Evolutionary conservation across 2,329 filamentous ascomycete genomes (phyloP), one percentile per base, ranked within the genome.

Genomic region (Didymosphaeria variabile): DNA sequence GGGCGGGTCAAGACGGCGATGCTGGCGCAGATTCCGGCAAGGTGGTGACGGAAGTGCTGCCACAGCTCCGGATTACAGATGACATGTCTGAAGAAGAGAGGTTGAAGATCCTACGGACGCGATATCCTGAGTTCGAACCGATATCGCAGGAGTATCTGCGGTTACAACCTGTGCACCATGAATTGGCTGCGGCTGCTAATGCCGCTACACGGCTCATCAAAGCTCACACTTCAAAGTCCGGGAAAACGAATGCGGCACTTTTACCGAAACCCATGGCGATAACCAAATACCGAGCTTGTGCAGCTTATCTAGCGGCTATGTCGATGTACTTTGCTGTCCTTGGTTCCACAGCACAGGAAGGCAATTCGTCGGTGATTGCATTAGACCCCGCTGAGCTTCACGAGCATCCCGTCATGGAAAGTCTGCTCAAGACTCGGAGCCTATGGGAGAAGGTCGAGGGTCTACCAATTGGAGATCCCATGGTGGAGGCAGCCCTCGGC

Each of bases 311-410:
- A 26, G 93, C 91, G 46, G 86, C 92, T 1, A 84, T 99, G 67
- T 90, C 91, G 52, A 94, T 97, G 88, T 99, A 99, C 79, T 97
- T 99, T 77, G 92, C 94, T 40, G 86, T 98, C 38, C 82, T 99
- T n/a, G 92, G 93, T 12, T 97, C 93, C 0, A 90, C 92, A 0
- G 84, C 89, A 53, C 87, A 89, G 60, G 81, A 82, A 0, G 79
- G 83, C 38, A 84, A 83, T 8, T 78, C 81, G 0, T 65, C 72
- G 7, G 79, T 80, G 13, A 85, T 88, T 60, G 85, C 92, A 0
- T 79, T 96, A 65, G 86, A 91, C 57, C 91, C 94, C 5, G 83
- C 85, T n/a, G 89, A 97, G 68, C 81, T 99, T 45, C 89, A 92
- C 62, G 92, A 97, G 56, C 95, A 99, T 77, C 89, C 93, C 15